phyloP scores from a whole-genome alignment of 805 yeast species.

The Nakazawaea wickerhamii region DNA sequence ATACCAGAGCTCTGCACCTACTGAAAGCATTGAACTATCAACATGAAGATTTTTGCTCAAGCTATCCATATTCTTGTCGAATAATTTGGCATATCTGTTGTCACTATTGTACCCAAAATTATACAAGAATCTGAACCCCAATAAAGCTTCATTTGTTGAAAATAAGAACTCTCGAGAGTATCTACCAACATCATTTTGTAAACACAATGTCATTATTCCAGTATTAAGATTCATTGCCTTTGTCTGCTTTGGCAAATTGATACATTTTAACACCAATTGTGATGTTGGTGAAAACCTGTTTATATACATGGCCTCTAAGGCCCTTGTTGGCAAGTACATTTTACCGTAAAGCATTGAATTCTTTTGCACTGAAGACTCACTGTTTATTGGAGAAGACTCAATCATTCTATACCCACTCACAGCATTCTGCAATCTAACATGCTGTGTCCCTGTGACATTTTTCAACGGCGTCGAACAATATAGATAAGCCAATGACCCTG shows the following conservation, averaged over 20 bases:
- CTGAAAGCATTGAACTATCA: slow-evolving; percentile 54
- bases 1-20: slow-evolving; percentile 88
- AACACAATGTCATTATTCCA: slow-evolving; percentile 57
- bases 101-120: slow-evolving; percentile 38
- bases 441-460: slow-evolving; percentile 44
- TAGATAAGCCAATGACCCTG: slow-evolving; percentile 80
- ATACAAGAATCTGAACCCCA: slow-evolving; percentile 78
- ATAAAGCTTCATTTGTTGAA: slow-evolving; percentile 75
- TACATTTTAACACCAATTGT: slow-evolving; percentile 69
- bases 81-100: slow-evolving; percentile 6
- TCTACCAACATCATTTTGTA: slow-evolving; percentile 61
- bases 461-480: slow-evolving; percentile 59
- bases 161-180: slow-evolving; percentile 70
- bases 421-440: slow-evolving; percentile 58
- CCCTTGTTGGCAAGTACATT: slow-evolving; percentile 81
- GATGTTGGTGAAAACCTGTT: slow-evolving; percentile 52
- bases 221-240: slow-evolving; percentile 21
- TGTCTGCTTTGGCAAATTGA: slow-evolving; percentile 45
- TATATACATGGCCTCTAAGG: slow-evolving; percentile 81
- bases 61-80: slow-evolving; percentile 10
- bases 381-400: slow-evolving; percentile 32
- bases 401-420: slow-evolving; percentile 62
- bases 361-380: slow-evolving; percentile 9
- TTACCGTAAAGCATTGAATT: slow-evolving; percentile 70
- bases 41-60: slow-evolving; percentile 5